phyloP scores from a whole-genome alignment of 192 early-diverging fungal species.

The Pilaira anomala region DNA sequence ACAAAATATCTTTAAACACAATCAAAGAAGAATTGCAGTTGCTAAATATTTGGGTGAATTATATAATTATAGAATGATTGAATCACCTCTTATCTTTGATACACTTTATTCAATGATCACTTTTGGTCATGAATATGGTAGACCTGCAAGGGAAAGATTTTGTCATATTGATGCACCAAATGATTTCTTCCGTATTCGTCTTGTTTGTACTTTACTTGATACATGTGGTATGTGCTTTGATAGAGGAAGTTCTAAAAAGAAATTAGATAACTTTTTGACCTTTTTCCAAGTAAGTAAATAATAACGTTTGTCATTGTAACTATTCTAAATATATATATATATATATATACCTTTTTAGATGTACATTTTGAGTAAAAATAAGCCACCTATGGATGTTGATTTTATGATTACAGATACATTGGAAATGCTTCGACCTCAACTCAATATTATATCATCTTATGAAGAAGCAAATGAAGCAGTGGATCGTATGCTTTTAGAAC shows the following conservation, averaged over 20 bases:
- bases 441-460: conserved; percentile 58
- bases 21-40: conserved; percentile 82
- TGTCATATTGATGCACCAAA: conserved; percentile 72
- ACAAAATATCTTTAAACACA: conserved; percentile 85
- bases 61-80: conserved; percentile 86
- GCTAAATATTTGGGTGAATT: conserved; percentile 89
- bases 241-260: conserved; percentile 58
- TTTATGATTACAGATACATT: conserved; percentile 81
- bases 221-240: conserved; percentile 85
- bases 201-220: conserved; percentile 83
- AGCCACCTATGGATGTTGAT: conserved; percentile 82
- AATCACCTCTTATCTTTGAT: conserved; percentile 75
- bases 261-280: conserved; percentile 70
- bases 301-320: not conserved
- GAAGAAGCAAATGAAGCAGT: conserved; percentile 79
- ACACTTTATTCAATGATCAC: conserved; percentile 80
- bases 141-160: conserved; percentile 51
- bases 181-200: conserved; percentile 91
- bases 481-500: conserved; percentile 50
- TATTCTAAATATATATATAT: not conserved
- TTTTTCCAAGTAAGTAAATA: conserved; percentile 69
- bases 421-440: conserved; percentile 66
- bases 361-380: conserved; percentile 83
- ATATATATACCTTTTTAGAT: conserved; percentile 48
- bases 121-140: conserved; percentile 74